These are phyloP conservation scores for Penicillium sp. DNA, from an alignment of 2,329 filamentous ascomycete species.

Conservation along the genomic window DNA sequence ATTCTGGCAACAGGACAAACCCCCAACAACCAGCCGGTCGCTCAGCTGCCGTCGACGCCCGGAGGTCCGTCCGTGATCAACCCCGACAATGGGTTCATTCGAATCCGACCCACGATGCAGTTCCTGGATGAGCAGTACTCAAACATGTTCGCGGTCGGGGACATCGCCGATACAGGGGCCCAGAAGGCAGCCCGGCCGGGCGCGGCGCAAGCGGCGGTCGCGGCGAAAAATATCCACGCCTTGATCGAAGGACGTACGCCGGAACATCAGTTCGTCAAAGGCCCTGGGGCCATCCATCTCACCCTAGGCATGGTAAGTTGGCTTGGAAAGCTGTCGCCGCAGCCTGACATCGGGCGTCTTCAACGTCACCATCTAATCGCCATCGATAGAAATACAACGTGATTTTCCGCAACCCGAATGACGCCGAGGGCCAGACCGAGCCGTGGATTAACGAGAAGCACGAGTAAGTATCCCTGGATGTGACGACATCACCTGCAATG, in stretches of 20 bases:
- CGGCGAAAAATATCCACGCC: conserved; percentile 34
- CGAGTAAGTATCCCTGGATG: conserved; percentile 32
- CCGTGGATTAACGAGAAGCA: conserved; percentile 32
- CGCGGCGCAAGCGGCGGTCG: conserved; percentile 30
- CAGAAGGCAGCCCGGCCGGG: conserved; percentile 38
- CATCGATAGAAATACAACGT: conserved; percentile 35
- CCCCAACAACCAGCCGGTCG: conserved; percentile 46
- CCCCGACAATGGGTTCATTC: conserved; percentile 35
- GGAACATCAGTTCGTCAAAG: conserved; percentile 26
- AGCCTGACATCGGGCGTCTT: too few relatives aligned
- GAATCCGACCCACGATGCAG: conserved; percentile 35
- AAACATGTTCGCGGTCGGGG: conserved; percentile 36
- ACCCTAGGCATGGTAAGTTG: conserved; percentile 35
- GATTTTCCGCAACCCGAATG: conserved; percentile 39
- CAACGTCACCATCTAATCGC: background rate
- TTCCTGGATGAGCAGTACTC: conserved; percentile 31
- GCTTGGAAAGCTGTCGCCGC: too few relatives aligned
- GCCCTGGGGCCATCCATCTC: conserved; percentile 35
- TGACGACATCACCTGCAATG: background rate
- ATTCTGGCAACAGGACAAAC: conserved; percentile 50
- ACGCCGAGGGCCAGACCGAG: conserved; percentile 34
- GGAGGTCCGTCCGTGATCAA: conserved; percentile 28
- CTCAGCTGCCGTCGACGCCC: conserved; percentile 25
- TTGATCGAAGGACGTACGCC: conserved; percentile 31
- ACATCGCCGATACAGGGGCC: conserved; percentile 37